phyloP scores from a whole-genome alignment of 257 asterid genomes.

The Haberlea rhodopensis region DNA sequence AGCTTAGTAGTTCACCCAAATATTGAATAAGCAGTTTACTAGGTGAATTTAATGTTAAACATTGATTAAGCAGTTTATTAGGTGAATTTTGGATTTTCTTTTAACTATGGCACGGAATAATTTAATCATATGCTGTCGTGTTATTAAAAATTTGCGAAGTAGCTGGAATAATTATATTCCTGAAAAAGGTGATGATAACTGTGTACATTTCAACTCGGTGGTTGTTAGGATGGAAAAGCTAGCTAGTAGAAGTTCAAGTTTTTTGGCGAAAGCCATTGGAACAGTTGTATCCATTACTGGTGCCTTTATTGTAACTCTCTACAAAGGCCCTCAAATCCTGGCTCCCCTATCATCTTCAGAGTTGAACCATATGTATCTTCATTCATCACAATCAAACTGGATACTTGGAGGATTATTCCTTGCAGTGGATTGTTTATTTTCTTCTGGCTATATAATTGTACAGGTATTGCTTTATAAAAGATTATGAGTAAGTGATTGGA shows the following conservation, averaged over 20 bases:
- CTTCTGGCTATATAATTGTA: constrained; percentile 67
- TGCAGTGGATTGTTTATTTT: constrained; percentile 52
- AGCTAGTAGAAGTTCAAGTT: constrained; percentile 53
- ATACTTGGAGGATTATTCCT: constrained; percentile 73
- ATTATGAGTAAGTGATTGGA: background rate
- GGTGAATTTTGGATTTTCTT: background rate
- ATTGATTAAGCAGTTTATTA: too few relatives aligned
- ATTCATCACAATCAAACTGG: constrained; percentile 44
- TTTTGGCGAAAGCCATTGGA: constrained; percentile 64
- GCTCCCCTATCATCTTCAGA: constrained; percentile 29
- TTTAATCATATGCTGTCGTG: background rate
- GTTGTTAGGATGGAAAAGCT: constrained; percentile 68
- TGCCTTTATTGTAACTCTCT: constrained; percentile 75
- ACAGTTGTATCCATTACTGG: constrained; percentile 76
- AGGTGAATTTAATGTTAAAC: background rate
- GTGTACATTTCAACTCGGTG: constrained; percentile 22
- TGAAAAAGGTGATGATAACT: constrained; percentile 10
- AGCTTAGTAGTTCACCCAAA: background rate
- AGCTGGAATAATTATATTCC: background rate
- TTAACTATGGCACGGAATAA: background rate
- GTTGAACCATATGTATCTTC: constrained; percentile 28
- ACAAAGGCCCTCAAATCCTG: constrained; percentile 67
- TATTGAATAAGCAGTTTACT: background rate
- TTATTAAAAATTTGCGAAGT: too few relatives aligned
- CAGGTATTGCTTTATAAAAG: constrained; percentile 43